phyloP scores from a whole-genome alignment of 2,329 filamentous ascomycete genomes.

The Diaporthe sp. region DNA sequence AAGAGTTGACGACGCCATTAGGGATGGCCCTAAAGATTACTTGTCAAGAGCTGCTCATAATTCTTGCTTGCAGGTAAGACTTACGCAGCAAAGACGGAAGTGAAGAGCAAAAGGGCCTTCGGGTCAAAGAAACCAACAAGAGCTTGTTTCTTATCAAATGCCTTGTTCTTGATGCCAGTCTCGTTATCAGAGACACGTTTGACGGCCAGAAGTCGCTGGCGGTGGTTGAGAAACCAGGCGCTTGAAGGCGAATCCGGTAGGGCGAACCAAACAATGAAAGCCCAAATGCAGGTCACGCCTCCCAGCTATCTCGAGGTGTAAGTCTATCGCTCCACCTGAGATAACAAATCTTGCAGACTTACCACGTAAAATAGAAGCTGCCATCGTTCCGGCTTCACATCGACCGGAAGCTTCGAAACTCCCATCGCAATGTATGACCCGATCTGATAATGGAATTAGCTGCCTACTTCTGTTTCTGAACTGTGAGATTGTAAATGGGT shows the following conservation, averaged over 20 bases:
- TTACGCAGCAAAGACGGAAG: background rate
- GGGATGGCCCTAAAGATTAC: background rate
- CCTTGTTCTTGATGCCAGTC: background rate
- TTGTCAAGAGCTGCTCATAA: too few species aligned
- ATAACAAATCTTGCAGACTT: background rate
- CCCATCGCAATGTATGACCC: background rate
- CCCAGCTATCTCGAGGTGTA: background rate
- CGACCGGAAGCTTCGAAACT: background rate
- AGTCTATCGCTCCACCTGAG: background rate
- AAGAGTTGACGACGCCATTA: background rate
- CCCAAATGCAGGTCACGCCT: background rate
- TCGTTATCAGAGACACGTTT: background rate
- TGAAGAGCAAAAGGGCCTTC: background rate
- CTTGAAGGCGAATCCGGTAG: background rate
- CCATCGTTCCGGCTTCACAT: background rate
- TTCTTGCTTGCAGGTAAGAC: background rate
- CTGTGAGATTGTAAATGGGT: fast-evolving
- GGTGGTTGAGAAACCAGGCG: background rate
- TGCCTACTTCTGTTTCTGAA: background rate
- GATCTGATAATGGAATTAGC: background rate
- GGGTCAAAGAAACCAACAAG: background rate
- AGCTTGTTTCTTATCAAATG: background rate
- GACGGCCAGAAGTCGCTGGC: background rate
- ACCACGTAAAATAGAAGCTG: background rate
- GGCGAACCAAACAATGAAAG: background rate